These are phyloP conservation scores for Tylopilus sp. DNA, from an alignment of 768 basidiomycete species.

Conservation along the genomic window DNA sequence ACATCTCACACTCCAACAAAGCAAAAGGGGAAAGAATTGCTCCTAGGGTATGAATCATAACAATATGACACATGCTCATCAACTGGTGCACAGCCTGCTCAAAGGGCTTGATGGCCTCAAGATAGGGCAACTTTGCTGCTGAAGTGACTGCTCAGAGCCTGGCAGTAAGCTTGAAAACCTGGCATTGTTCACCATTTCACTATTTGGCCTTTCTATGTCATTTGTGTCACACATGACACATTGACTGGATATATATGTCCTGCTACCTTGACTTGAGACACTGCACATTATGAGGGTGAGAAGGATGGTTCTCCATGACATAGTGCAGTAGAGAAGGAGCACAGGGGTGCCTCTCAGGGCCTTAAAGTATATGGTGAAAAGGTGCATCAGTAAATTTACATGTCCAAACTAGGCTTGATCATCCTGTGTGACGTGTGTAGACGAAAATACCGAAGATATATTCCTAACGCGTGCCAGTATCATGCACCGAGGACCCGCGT, in stretches of 20 bases:
- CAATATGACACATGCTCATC: too few relatives aligned
- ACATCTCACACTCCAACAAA: too few relatives aligned
- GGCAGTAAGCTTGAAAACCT: conserved; percentile 49
- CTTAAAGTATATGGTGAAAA: background rate
- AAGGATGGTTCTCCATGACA: background rate
- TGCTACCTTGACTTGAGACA: background rate
- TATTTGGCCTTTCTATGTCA: too few relatives aligned
- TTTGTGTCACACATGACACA: background rate
- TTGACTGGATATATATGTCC: background rate
- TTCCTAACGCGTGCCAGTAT: too few relatives aligned
- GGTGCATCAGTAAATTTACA: too few relatives aligned
- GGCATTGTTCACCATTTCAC: conserved; percentile 31
- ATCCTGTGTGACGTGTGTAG: too few relatives aligned
- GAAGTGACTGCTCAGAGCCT: conserved; percentile 26
- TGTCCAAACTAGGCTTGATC: too few relatives aligned
- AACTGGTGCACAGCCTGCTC: conserved; percentile 36
- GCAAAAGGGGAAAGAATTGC: too few relatives aligned
- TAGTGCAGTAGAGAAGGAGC: background rate
- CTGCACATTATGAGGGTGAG: background rate
- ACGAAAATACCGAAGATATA: too few relatives aligned
- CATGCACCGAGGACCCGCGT: too few relatives aligned
- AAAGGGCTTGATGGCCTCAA: conserved; percentile 49
- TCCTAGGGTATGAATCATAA: too few relatives aligned
- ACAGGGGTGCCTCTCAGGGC: background rate
- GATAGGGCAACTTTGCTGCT: conserved; percentile 48